Conservation (phyloP, 2,329 filamentous ascomycete species). For the Parastagonospora nodorum region DNA sequence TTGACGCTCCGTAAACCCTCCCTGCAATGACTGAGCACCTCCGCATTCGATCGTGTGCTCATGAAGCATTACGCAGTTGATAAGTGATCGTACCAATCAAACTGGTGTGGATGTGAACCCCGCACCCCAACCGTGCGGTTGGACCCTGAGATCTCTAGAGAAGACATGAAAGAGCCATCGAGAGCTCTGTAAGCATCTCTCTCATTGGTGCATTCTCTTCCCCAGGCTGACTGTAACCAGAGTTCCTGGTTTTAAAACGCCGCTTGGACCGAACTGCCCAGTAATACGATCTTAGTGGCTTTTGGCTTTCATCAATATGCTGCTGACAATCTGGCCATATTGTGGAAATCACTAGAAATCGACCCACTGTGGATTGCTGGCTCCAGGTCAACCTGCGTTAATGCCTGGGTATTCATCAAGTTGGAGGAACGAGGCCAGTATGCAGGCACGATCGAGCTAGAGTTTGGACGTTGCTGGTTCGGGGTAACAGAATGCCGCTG, state of each 20-base stretch:
- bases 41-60: constrained; percentile 27
- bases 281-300: neutral
- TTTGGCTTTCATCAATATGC: too few relatives aligned
- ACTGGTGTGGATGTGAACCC: constrained; percentile 26
- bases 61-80: constrained; percentile 39
- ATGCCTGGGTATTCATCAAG: too few relatives aligned
- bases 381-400: too few relatives aligned
- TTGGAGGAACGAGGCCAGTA: neutral
- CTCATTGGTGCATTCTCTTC: constrained; percentile 3
- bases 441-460: constrained; percentile 3
- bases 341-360: too few relatives aligned
- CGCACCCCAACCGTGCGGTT: constrained; percentile 33
- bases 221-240: constrained; percentile 6
- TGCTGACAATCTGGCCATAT: too few relatives aligned
- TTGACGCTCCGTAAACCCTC: constrained; percentile 18
- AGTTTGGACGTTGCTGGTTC: constrained; percentile 1
- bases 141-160: constrained; percentile 31
- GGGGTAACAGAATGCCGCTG: neutral
- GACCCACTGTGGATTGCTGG: too few relatives aligned
- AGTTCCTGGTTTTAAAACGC: neutral
- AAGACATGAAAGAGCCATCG: constrained; percentile 25
- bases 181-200: constrained; percentile 1
- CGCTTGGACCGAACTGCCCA: neutral
- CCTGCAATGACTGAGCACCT: constrained; percentile 19
- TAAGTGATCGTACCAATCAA: constrained; percentile 44